A percentile compares a stretch with the other conserved stretches of the same genome.
Evolutionary conservation across 306 rosid genomes (phyloP).

Genomic region (Carpinus viminea): DNA sequence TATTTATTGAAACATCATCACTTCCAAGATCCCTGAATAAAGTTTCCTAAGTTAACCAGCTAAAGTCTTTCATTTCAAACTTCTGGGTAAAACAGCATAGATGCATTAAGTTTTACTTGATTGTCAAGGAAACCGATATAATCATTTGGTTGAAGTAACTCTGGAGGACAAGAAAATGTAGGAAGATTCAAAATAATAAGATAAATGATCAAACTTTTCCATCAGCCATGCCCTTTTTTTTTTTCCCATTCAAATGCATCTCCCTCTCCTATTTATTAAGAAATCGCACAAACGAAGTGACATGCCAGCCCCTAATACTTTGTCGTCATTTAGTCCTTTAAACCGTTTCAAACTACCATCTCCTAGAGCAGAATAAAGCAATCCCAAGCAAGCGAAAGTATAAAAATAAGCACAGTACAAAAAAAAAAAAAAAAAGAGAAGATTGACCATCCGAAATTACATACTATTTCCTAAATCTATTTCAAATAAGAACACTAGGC

Average conservation of each 20-base stretch:
- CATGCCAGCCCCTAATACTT: no score
- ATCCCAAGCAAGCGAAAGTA: not conserved
- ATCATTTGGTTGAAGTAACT: no score
- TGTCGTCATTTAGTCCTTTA: not conserved
- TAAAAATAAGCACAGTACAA: not conserved
- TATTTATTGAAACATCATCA: conserved; percentile 44
- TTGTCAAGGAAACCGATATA: no score
- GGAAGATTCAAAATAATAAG: no score
- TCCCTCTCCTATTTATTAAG: no score
- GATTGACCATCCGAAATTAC: not conserved
- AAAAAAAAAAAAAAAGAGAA: not conserved
- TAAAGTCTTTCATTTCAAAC: no score
- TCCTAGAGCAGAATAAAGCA: not conserved
- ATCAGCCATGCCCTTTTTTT: not conserved
- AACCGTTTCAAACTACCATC: not conserved
- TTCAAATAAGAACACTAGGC: not conserved
- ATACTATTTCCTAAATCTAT: not conserved
- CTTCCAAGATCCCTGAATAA: conserved; percentile 36
- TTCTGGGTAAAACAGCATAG: no score
- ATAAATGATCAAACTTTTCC: no score
- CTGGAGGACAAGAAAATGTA: no score
- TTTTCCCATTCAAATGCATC: no score
- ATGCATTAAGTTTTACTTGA: no score
- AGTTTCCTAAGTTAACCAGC: not conserved
- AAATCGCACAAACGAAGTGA: no score